These are phyloP conservation scores for Helianthus tuberosus DNA, from an alignment of 129 eudicot genomes.

Conservation along the genomic window DNA sequence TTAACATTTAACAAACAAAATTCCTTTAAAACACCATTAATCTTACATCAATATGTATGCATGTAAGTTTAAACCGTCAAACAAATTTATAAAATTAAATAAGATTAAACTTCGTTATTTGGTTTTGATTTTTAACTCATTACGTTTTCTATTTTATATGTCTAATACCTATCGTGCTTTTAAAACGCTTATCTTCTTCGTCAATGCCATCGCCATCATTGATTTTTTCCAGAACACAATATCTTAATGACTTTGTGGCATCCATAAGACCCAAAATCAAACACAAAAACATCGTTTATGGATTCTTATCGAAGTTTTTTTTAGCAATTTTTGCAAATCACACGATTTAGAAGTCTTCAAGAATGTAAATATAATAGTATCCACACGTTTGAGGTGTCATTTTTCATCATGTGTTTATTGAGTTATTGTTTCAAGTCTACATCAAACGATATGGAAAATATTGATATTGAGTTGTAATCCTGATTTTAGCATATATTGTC, in stretches of 20 bases:
- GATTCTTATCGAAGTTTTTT: neutral
- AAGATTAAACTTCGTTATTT: conserved; percentile 3
- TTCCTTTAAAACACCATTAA: conserved; percentile 35
- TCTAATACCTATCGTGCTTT: neutral
- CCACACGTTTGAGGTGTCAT: conserved; percentile 12
- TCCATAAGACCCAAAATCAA: neutral
- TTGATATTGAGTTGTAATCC: conserved; percentile 28
- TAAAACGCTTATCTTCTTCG: neutral
- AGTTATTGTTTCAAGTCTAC: conserved; percentile 34
- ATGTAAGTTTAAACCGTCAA: conserved; percentile 26
- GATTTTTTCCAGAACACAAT: neutral
- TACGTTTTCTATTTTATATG: neutral
- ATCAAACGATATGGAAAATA: conserved; percentile 29
- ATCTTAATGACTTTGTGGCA: neutral
- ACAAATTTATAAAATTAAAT: neutral
- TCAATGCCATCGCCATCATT: neutral
- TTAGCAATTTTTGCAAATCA: conserved; percentile 7
- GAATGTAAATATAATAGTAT: neutral
- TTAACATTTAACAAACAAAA: conserved; percentile 42
- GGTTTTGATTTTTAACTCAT: neutral
- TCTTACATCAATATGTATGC: conserved; percentile 23
- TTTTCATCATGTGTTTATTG: conserved; percentile 14
- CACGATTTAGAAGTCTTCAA: neutral
- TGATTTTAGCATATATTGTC: conserved; percentile 23
- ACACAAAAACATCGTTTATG: neutral